Evolutionary conservation across 2,329 filamentous ascomycete genomes (phyloP).

Genomic region (Sporothrix curviconia): DNA sequence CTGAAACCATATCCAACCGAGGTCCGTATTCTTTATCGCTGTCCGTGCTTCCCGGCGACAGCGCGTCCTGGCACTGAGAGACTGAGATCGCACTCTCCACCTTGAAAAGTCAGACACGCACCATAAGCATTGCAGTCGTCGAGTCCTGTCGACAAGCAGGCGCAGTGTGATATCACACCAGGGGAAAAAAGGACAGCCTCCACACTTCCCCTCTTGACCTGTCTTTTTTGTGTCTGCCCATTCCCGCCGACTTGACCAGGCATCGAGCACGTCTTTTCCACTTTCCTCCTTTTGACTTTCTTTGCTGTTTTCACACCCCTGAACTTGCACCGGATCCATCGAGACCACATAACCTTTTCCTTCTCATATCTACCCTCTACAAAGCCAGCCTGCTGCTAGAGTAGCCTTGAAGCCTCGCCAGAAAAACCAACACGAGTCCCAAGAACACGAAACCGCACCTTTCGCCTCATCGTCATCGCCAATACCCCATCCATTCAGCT

Average conservation of each 20-base stretch:
- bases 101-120: neutral
- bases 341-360: neutral
- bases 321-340: neutral
- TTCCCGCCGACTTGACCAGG: neutral
- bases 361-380: neutral
- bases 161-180: conserved; percentile 6
- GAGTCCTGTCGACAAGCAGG: neutral
- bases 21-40: neutral
- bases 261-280: neutral
- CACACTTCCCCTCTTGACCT: neutral
- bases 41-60: too few relatives aligned
- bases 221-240: conserved; percentile 1
- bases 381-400: too few relatives aligned
- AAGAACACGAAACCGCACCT: too few relatives aligned
- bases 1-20: neutral
- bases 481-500: too few relatives aligned
- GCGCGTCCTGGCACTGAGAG: too few relatives aligned
- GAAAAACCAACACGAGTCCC: too few relatives aligned
- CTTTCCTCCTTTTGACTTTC: neutral
- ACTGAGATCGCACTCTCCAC: too few relatives aligned
- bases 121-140: too few relatives aligned
- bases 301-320: neutral
- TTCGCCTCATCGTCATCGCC: too few relatives aligned
- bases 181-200: neutral
- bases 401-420: too few relatives aligned